Evolutionary conservation across 768 basidiomycete species (phyloP).

Genomic region (Calocybe indica): DNA sequence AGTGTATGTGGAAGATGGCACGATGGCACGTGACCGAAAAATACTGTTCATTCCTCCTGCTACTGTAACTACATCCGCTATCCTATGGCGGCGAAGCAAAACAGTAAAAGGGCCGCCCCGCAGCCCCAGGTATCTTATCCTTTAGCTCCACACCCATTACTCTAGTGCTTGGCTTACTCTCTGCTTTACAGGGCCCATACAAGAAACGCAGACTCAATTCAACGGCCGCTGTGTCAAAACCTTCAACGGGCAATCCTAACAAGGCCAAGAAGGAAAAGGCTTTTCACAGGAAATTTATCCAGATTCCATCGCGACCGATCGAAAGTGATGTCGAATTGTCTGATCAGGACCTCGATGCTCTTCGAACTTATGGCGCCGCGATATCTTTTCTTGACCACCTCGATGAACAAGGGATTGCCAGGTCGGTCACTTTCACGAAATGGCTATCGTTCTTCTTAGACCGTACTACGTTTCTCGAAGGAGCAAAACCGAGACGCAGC

Average conservation of each 20-base stretch:
- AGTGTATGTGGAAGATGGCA: no score
- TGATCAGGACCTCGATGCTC: conserved; percentile 64
- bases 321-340: conserved; percentile 53
- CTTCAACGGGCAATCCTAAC: conserved; percentile 11
- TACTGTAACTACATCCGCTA: no score
- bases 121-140: conserved; percentile 16
- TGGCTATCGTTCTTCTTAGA: not conserved
- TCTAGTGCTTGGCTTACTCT: not conserved
- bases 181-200: conserved; percentile 27
- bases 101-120: conserved; percentile 28
- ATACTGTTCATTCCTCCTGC: no score
- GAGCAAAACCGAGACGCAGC: conserved; percentile 80
- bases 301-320: conserved; percentile 47
- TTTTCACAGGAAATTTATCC: conserved; percentile 52
- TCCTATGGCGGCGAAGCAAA: conserved; percentile 15
- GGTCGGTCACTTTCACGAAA: conserved; percentile 39
- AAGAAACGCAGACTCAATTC: conserved; percentile 59
- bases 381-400: conserved; percentile 63
- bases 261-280: conserved; percentile 48
- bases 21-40: no score
- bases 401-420: conserved; percentile 75
- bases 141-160: not conserved
- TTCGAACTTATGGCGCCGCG: conserved; percentile 58
- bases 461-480: conserved; percentile 28
- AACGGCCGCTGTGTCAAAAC: conserved; percentile 14